phyloP scores from a whole-genome alignment of 176 grass and related monocot species.

The Saccharum spontaneum region DNA sequence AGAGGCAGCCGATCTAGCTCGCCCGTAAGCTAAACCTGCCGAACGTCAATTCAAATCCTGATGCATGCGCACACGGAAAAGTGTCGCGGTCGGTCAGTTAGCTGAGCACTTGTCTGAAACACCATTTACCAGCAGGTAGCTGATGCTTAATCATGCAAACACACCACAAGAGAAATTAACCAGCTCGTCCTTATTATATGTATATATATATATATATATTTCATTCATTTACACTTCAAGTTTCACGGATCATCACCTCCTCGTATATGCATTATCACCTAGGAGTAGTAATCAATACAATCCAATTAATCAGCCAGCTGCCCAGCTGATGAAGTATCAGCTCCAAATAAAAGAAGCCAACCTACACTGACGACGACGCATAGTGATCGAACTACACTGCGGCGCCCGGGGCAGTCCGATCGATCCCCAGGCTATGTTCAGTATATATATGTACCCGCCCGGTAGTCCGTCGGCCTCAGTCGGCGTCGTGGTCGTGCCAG shows the following conservation, averaged over 20 bases:
- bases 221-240: neutral
- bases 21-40: neutral
- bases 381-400: neutral
- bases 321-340: neutral
- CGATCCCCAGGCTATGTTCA: neutral
- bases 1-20: too few species aligned
- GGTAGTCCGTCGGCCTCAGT: conserved; percentile 33
- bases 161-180: neutral
- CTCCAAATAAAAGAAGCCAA: neutral
- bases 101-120: neutral
- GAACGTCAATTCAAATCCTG: neutral
- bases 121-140: neutral
- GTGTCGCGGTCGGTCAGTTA: neutral
- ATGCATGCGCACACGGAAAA: neutral
- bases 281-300: neutral
- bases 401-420: neutral
- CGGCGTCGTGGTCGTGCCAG: conserved; percentile 67
- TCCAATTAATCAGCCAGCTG: neutral
- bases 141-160: neutral
- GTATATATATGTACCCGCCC: neutral
- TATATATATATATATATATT: neutral
- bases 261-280: neutral
- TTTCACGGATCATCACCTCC: neutral
- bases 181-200: neutral
- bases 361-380: neutral